Evolutionary conservation across 2,329 filamentous ascomycete species (phyloP).

Genomic region (Pseudogymnoascus destructans): DNA sequence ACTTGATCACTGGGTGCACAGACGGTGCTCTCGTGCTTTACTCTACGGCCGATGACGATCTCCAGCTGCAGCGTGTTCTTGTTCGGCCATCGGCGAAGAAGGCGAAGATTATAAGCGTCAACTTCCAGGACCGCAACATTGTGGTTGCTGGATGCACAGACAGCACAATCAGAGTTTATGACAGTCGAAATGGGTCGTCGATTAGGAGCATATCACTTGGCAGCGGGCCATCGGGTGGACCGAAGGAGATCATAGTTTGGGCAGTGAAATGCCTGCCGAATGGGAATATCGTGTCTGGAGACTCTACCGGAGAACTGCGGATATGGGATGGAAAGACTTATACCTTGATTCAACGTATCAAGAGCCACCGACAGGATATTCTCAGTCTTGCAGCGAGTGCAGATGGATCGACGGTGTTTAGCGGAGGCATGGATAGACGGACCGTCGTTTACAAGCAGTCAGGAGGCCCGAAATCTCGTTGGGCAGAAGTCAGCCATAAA

Average conservation of each 20-base stretch:
- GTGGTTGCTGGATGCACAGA: conserved; percentile 92
- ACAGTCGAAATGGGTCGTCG: conserved; percentile 64
- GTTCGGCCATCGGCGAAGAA: conserved; percentile 69
- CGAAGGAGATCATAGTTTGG: conserved; percentile 85
- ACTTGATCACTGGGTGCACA: conserved; percentile 77
- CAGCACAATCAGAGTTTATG: conserved; percentile 83
- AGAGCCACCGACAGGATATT: conserved; percentile 80
- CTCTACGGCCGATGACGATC: conserved; percentile 70
- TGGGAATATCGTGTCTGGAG: conserved; percentile 85
- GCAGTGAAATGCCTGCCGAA: conserved; percentile 76
- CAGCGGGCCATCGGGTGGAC: conserved; percentile 59
- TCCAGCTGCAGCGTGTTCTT: conserved; percentile 67
- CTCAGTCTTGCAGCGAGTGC: conserved; percentile 72
- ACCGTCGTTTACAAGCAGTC: conserved; percentile 70
- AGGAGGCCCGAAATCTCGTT: conserved; percentile 47
- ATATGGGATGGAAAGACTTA: conserved; percentile 93
- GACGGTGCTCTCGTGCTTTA: conserved; percentile 83
- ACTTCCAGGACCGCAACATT: conserved; percentile 72
- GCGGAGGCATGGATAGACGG: conserved; percentile 80
- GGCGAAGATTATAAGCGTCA: conserved; percentile 78
- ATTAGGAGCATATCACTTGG: conserved; percentile 78
- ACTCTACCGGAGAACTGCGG: conserved; percentile 84
- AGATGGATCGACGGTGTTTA: conserved; percentile 72
- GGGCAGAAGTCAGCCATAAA: conserved; percentile 76
- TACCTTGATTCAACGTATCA: conserved; percentile 72